Evolutionary conservation across 1,284 basidiomycete genomes (phyloP).

Genomic region (Pyrrhoderma noxium): DNA sequence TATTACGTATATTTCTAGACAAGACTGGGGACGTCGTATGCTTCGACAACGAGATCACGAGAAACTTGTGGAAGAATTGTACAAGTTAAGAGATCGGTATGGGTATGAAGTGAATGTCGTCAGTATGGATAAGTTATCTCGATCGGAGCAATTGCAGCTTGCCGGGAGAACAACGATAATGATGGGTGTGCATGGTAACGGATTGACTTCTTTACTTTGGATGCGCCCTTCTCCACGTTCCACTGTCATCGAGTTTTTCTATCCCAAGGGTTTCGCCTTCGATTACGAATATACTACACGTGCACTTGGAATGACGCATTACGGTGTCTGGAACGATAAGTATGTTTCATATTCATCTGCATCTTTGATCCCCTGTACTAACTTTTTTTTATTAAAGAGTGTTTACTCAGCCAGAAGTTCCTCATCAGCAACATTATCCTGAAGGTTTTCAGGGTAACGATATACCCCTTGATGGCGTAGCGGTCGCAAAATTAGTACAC

Average conservation of each 20-base stretch:
- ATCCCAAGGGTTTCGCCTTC: slow-evolving; percentile 74
- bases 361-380: not conserved
- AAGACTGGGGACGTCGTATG: slow-evolving; percentile 79
- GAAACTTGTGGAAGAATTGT: slow-evolving; percentile 51
- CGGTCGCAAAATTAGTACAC: slow-evolving; percentile 32
- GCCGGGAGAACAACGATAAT: slow-evolving; percentile 82
- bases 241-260: slow-evolving; percentile 88
- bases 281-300: slow-evolving; percentile 82
- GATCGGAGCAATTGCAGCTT: slow-evolving; percentile 70
- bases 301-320: slow-evolving; percentile 77
- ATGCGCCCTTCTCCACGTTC: slow-evolving; percentile 70
- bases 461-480: slow-evolving; percentile 44
- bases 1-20: slow-evolving; percentile 83
- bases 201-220: slow-evolving; percentile 76
- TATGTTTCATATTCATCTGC: slow-evolving; percentile 24
- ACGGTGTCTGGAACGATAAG: slow-evolving; percentile 72
- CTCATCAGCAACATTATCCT: slow-evolving; percentile 41
- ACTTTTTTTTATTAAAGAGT: slow-evolving; percentile 24
- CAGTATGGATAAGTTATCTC: slow-evolving; percentile 70
- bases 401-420: slow-evolving; percentile 43
- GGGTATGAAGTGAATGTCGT: slow-evolving; percentile 84
- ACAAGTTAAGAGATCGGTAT: slow-evolving; percentile 58
- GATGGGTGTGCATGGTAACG: slow-evolving; percentile 86
- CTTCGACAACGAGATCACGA: slow-evolving; percentile 60
- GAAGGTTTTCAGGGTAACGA: slow-evolving; percentile 53